These are phyloP conservation scores for Termitomyces sp. DNA, from an alignment of 768 basidiomycete species.

Conservation along the genomic window DNA sequence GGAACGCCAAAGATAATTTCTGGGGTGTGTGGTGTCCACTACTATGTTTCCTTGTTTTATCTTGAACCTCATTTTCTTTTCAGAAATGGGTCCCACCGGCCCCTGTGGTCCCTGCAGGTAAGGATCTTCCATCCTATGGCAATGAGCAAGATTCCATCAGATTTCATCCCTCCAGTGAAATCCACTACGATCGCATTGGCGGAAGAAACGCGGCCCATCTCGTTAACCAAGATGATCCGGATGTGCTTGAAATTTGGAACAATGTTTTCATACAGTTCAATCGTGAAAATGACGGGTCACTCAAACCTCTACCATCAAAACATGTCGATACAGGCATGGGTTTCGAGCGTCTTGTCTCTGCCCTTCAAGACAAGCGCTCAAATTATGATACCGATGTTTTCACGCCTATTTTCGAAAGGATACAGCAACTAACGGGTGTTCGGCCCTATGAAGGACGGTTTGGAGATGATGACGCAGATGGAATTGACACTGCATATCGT, in stretches of 20 bases:
- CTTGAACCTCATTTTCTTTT: constrained; percentile 2
- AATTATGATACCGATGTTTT: constrained; percentile 99
- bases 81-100: constrained; percentile 98
- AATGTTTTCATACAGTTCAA: constrained; percentile 99
- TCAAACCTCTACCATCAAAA: constrained; percentile 79
- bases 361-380: constrained; percentile 83
- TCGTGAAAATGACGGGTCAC: constrained; percentile 81
- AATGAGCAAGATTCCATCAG: not conserved
- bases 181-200: constrained; percentile 97
- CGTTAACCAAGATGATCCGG: constrained; percentile 94
- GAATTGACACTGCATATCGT: constrained; percentile 96
- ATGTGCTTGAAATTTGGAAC: constrained; percentile 99
- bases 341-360: constrained; percentile 94
- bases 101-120: constrained; percentile 96
- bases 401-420: constrained; percentile 77
- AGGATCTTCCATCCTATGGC: constrained; percentile 6
- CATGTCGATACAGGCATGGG: constrained; percentile 99
- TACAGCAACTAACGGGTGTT: constrained; percentile 86
- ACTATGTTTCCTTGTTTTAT: not conserved
- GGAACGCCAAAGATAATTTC: constrained; percentile 96
- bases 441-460: constrained; percentile 87
- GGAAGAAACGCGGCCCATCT: constrained; percentile 90
- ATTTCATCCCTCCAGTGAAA: constrained; percentile 53
- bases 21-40: constrained; percentile 63
- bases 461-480: constrained; percentile 91